Conservation (phyloP, 371 early-diverging fungal genomes). For the Enterocytospora artemiae region DNA sequence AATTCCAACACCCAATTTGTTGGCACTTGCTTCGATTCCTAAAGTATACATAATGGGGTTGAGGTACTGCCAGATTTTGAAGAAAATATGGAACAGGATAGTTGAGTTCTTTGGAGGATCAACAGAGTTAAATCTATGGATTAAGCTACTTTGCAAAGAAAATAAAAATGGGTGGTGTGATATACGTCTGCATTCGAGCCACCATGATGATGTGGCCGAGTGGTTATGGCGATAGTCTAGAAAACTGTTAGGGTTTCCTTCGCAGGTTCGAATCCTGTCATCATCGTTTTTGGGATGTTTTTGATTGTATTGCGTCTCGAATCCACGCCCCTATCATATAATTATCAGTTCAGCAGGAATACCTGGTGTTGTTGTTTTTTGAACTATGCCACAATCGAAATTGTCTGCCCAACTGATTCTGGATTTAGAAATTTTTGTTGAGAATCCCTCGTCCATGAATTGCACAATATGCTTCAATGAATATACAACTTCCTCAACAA, state of each 20-base stretch:
- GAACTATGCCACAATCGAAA: no score
- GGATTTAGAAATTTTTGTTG: no score
- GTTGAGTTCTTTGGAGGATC: not conserved
- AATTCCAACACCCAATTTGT: slow-evolving; percentile 95
- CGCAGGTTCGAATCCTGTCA: slow-evolving; percentile 49
- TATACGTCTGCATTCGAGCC: no score
- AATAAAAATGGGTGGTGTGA: no score
- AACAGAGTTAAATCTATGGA: not conserved
- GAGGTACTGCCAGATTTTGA: slow-evolving; percentile 80
- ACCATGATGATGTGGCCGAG: no score
- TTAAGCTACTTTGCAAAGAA: not conserved
- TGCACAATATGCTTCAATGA: slow-evolving; percentile 37
- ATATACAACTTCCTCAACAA: no score
- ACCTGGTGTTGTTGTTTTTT: no score
- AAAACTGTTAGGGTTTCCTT: slow-evolving; percentile 32
- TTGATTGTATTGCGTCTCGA: not conserved
- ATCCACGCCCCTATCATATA: no score
- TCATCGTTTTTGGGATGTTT: slow-evolving; percentile 25
- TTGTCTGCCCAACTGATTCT: no score
- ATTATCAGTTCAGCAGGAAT: no score
- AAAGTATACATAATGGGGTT: slow-evolving; percentile 69
- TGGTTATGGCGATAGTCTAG: slow-evolving; percentile 49
- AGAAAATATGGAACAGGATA: slow-evolving; percentile 59
- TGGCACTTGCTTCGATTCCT: slow-evolving; percentile 84
- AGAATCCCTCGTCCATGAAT: slow-evolving; percentile 50